Percentiles rank a stretch among this genome's conserved stretches.
Evolutionary conservation across 2,329 filamentous ascomycete genomes (phyloP).

Genomic region (Arthrobotrys entomopaga): DNA sequence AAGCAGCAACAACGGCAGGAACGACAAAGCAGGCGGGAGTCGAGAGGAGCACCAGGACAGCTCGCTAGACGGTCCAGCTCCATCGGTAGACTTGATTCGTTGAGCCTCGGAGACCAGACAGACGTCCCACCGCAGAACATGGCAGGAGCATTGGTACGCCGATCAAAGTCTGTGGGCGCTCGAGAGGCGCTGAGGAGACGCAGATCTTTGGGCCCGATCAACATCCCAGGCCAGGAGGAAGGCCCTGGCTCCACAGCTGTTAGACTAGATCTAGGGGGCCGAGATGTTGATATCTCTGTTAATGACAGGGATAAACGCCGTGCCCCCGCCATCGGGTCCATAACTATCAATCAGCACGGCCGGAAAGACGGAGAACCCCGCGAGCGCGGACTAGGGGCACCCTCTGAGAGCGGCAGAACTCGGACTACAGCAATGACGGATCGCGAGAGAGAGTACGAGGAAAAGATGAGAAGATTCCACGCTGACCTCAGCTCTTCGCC

Average conservation of each 20-base stretch:
- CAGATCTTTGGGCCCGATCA: conserved; percentile 23
- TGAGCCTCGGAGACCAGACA: conserved; percentile 24
- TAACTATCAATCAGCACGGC: conserved; percentile 48
- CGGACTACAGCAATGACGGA: conserved; percentile 35
- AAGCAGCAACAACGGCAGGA: conserved; percentile 18
- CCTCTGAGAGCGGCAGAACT: conserved; percentile 36
- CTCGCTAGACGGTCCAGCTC: conserved; percentile 33
- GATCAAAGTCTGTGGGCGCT: conserved; percentile 50
- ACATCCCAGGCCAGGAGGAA: conserved; percentile 12
- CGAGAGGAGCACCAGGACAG: conserved; percentile 14
- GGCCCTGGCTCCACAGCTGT: conserved; percentile 17
- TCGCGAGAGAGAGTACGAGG: conserved; percentile 38
- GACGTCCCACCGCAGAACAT: conserved; percentile 15
- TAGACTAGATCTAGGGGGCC: conserved; percentile 42
- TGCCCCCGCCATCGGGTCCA: conserved; percentile 45
- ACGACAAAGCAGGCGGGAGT: conserved; percentile 33
- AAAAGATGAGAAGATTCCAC: conserved; percentile 47
- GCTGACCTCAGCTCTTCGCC: conserved; percentile 36
- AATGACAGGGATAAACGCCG: conserved; percentile 43
- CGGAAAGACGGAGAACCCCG: conserved; percentile 10
- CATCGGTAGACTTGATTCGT: conserved; percentile 32
- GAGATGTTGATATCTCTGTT: conserved; percentile 49
- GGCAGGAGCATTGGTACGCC: conserved; percentile 33
- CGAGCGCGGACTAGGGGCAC: conserved; percentile 28
- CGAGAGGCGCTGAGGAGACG: conserved; percentile 35